Evolutionary conservation across 345 rosid species (phyloP).

Genomic region (Trapa bicornis): DNA sequence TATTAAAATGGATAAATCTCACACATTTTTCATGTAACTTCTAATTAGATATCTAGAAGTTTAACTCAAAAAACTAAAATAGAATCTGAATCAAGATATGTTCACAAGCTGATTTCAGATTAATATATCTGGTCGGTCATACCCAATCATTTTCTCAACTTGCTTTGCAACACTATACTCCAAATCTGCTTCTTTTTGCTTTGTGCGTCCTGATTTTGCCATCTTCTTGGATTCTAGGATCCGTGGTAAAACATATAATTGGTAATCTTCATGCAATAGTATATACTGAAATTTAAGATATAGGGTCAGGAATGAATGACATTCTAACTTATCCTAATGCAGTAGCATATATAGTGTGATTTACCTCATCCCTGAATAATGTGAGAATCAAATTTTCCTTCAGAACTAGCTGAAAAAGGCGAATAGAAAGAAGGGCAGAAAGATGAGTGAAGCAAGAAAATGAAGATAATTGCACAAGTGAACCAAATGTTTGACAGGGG

Average conservation of each 20-base stretch:
- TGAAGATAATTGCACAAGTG: neutral
- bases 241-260: constrained; percentile 88
- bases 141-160: constrained; percentile 98
- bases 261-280: constrained; percentile 88
- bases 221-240: constrained; percentile 90
- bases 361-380: constrained; percentile 90
- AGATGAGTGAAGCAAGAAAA: neutral
- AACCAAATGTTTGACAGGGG: neutral
- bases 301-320: constrained; percentile 14
- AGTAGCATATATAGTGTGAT: constrained; percentile 10
- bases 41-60: no score
- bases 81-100: neutral
- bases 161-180: constrained; percentile 98
- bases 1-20: neutral
- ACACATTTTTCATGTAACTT: neutral
- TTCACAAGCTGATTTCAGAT: neutral
- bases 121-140: constrained; percentile 8
- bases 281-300: constrained; percentile 47
- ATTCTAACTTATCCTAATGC: neutral
- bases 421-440: neutral
- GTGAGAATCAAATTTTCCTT: constrained; percentile 85
- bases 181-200: constrained; percentile 88
- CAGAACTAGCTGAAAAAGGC: constrained; percentile 56
- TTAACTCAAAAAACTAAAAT: no score
- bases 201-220: constrained; percentile 95